Conservation (phyloP, 176 grass and related monocot genomes). For the Avena atlantica region DNA sequence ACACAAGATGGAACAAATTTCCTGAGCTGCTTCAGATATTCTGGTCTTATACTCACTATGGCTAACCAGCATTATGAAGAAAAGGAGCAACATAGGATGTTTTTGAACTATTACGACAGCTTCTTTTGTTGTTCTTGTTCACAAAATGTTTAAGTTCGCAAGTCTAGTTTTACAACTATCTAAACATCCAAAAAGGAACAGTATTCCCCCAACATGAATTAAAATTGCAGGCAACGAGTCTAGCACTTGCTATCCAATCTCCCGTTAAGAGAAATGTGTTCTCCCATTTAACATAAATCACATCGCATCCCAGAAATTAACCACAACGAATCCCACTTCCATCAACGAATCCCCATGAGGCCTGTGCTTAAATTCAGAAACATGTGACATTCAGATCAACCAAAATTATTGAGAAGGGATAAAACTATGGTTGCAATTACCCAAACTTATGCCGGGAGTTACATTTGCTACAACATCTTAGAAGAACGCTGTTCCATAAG, state of each 20-base stretch:
- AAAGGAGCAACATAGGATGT: not conserved
- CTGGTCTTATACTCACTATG: not conserved
- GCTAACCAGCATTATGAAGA: not conserved
- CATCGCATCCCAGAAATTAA: not conserved
- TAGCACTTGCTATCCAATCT: not conserved
- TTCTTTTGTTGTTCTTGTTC: not conserved
- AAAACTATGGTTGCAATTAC: not conserved
- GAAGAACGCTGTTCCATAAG: not conserved
- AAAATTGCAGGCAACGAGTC: not conserved
- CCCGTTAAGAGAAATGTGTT: not conserved
- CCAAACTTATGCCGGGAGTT: not conserved
- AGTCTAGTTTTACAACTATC: not conserved
- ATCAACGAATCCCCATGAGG: not conserved
- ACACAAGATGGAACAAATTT: not conserved
- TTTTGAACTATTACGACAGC: not conserved
- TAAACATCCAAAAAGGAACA: not conserved
- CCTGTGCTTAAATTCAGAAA: not conserved
- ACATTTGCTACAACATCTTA: constrained; percentile 2
- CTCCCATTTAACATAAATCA: not conserved
- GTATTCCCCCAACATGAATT: not conserved
- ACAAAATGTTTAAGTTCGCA: not conserved
- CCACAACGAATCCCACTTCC: not conserved
- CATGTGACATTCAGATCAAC: not conserved
- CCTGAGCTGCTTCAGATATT: not conserved
- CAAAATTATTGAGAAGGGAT: not conserved